Percentiles rank a stretch among this genome's conserved stretches.
Evolutionary conservation across 768 basidiomycete genomes (phyloP).

Genomic region (Hericium erinaceus): DNA sequence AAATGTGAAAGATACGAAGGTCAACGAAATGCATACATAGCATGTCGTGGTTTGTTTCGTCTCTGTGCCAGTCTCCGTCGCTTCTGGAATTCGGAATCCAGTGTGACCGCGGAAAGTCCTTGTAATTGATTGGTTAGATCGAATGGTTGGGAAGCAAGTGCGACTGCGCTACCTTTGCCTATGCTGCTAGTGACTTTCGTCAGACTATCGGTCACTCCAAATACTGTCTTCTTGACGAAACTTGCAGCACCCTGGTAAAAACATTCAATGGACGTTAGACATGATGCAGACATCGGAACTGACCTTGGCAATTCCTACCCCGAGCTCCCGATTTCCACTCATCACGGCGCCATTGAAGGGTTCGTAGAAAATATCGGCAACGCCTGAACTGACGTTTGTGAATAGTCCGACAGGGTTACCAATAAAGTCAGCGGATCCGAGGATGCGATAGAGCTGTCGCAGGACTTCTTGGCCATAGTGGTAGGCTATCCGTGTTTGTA

Average conservation of each 20-base stretch:
- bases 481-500: slow-evolving; percentile 75
- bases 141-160: neutral
- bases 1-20: neutral
- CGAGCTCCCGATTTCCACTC: slow-evolving; percentile 91
- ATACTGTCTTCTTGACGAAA: slow-evolving; percentile 98
- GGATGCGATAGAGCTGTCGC: slow-evolving; percentile 88
- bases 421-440: slow-evolving; percentile 97
- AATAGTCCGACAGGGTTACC: slow-evolving; percentile 96
- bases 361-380: slow-evolving; percentile 97
- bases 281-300: neutral
- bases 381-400: slow-evolving; percentile 95
- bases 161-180: slow-evolving; percentile 65
- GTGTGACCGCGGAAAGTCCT: slow-evolving; percentile 94
- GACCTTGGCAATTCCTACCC: slow-evolving; percentile 91
- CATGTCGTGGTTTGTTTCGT: slow-evolving; percentile 92
- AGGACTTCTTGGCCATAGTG: slow-evolving; percentile 93
- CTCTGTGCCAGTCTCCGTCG: slow-evolving; percentile 81
- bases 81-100: slow-evolving; percentile 93
- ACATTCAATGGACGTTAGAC: slow-evolving; percentile 7
- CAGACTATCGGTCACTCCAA: slow-evolving; percentile 90
- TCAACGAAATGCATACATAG: slow-evolving; percentile 50
- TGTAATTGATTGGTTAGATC: slow-evolving; percentile 1
- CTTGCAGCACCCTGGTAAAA: slow-evolving; percentile 82
- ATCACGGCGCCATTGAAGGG: slow-evolving; percentile 95
- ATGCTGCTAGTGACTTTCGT: slow-evolving; percentile 98